phyloP scores from a whole-genome alignment of 176 grass and related monocot genomes.

The Elymus sibiricus region DNA sequence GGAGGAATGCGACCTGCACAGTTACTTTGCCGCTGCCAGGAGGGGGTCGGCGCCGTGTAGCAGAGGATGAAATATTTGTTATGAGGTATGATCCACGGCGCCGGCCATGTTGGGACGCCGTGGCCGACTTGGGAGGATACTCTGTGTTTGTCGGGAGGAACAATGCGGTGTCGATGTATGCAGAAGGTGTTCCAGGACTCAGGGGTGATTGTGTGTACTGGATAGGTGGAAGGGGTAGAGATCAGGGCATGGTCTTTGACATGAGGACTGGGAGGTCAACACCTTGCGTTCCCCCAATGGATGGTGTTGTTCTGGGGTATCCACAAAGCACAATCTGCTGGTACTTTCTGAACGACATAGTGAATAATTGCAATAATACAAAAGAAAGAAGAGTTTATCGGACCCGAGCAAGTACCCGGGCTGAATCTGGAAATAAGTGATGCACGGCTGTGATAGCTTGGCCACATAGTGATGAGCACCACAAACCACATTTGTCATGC shows the following conservation, averaged over 20 bases:
- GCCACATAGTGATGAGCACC: constrained; percentile 12
- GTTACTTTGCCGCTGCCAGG: constrained; percentile 45
- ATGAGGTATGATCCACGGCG: constrained; percentile 40
- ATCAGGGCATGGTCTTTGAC: constrained; percentile 59
- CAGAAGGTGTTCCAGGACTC: constrained; percentile 26
- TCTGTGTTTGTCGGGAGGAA: constrained; percentile 44
- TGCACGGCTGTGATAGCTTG: background rate
- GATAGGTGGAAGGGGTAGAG: constrained; percentile 47
- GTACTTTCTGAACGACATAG: constrained; percentile 42
- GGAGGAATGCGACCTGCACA: constrained; percentile 43
- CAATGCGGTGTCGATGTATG: constrained; percentile 35
- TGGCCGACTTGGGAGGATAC: constrained; percentile 27
- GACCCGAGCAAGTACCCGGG: constrained; percentile 31
- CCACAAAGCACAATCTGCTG: constrained; percentile 35
- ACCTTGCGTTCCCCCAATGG: constrained; percentile 12
- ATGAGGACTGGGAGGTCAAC: constrained; percentile 39
- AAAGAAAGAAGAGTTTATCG: constrained; percentile 35
- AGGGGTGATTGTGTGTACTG: constrained; percentile 41
- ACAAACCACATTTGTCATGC: background rate
- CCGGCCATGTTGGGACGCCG: constrained; percentile 36
- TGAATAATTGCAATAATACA: constrained; percentile 23
- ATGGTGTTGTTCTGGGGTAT: background rate
- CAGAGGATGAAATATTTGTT: constrained; percentile 42
- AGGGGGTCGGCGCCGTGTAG: constrained; percentile 31
- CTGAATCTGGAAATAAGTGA: constrained; percentile 22